These are phyloP conservation scores for Caloboletus firmus DNA, from an alignment of 1,284 basidiomycete genomes.

Conservation along the genomic window DNA sequence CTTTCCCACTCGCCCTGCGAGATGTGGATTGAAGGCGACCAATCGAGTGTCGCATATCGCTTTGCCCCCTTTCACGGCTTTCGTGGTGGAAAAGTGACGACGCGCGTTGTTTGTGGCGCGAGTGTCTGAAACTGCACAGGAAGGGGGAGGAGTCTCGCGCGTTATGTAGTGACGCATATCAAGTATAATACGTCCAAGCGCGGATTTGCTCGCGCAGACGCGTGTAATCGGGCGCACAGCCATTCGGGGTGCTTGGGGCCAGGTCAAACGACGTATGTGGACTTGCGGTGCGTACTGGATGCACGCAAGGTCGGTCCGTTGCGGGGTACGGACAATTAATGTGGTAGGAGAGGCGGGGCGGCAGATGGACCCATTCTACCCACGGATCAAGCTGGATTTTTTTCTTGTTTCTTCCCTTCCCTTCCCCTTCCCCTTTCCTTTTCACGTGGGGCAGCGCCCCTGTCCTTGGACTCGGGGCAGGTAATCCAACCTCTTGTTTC, in stretches of 20 bases:
- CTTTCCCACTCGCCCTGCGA: conserved; percentile 24
- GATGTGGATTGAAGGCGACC: conserved; percentile 37
- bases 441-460: background rate
- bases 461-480: background rate
- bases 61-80: conserved; percentile 34
- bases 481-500: too few relatives aligned
- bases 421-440: background rate
- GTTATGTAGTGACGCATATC: conserved; percentile 35
- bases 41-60: conserved; percentile 36
- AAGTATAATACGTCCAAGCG: conserved; percentile 34
- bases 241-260: conserved; percentile 34
- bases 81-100: conserved; percentile 30
- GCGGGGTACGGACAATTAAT: conserved; percentile 29
- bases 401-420: background rate
- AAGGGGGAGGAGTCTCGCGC: conserved; percentile 36
- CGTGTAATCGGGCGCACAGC: conserved; percentile 37
- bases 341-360: background rate
- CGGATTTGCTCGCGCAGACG: conserved; percentile 36
- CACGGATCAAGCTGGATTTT: background rate
- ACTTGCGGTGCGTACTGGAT: conserved; percentile 28
- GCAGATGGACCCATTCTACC: conserved; percentile 3
- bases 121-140: conserved; percentile 30
- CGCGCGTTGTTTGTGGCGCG: conserved; percentile 33
- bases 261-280: conserved; percentile 35
- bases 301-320: conserved; percentile 28